Evolutionary conservation across 345 rosid genomes (phyloP).

Genomic region (Linum lewisii): DNA sequence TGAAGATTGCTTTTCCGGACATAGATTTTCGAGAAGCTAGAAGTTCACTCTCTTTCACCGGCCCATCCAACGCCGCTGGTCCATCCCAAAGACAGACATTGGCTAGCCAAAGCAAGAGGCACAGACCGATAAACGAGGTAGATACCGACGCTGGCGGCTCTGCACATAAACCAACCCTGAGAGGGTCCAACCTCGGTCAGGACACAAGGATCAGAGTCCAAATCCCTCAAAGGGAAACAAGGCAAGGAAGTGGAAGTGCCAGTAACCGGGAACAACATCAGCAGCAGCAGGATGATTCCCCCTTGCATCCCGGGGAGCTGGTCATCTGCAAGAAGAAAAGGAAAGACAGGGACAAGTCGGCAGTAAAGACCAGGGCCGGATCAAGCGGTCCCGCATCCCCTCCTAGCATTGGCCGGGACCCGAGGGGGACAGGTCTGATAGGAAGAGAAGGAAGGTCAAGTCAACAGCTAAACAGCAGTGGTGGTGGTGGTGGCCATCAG

Average conservation of each 20-base stretch:
- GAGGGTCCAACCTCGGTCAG: slow-evolving; percentile 36
- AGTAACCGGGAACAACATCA: slow-evolving; percentile 38
- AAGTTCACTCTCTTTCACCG: slow-evolving; percentile 55
- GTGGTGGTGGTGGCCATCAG: slow-evolving; percentile 19
- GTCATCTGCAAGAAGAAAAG: slow-evolving; percentile 98
- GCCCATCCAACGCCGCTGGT: slow-evolving; percentile 42
- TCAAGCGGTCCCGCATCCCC: slow-evolving; percentile 76
- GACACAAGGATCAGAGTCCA: slow-evolving; percentile 65
- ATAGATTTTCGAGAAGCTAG: slow-evolving; percentile 79
- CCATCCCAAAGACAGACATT: slow-evolving; percentile 46
- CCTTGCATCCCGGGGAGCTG: slow-evolving; percentile 84
- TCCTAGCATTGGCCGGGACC: slow-evolving; percentile 54
- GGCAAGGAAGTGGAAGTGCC: slow-evolving; percentile 43
- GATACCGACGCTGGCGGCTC: slow-evolving; percentile 42
- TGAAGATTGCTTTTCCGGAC: slow-evolving; percentile 90
- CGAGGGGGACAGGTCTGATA: slow-evolving; percentile 32
- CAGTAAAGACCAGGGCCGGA: slow-evolving; percentile 48
- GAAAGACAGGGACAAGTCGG: slow-evolving; percentile 84
- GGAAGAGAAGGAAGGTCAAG: slow-evolving; percentile 43
- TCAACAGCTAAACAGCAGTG: slow-evolving; percentile 32
- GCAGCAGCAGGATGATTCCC: slow-evolving; percentile 62
- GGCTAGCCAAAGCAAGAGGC: slow-evolving; percentile 56
- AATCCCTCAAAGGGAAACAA: slow-evolving; percentile 59
- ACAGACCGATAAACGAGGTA: slow-evolving; percentile 40
- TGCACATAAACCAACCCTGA: slow-evolving; percentile 46